Percentiles rank a stretch among this genome's conserved stretches.
phyloP scores from a whole-genome alignment of 2,329 filamentous ascomycete species.

The Clarireedia sp. region DNA sequence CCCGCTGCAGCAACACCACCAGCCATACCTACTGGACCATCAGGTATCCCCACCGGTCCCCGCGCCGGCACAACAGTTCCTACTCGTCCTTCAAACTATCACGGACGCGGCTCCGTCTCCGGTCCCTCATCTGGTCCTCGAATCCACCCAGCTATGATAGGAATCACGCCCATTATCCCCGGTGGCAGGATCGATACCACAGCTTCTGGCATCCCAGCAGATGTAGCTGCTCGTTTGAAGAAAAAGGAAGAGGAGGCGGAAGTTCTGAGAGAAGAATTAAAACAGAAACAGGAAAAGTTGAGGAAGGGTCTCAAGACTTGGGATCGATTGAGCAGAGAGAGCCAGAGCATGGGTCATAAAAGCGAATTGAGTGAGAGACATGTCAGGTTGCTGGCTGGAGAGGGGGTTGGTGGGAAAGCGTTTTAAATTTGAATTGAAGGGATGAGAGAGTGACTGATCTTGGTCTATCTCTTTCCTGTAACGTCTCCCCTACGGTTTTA shows the following conservation, averaged over 20 bases:
- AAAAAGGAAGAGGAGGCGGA: slow-evolving; percentile 29
- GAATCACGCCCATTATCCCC: slow-evolving; percentile 27
- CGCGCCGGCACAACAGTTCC: slow-evolving; percentile 21
- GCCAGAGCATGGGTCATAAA: slow-evolving; percentile 22
- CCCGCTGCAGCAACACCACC: slow-evolving; percentile 18
- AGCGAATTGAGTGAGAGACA: slow-evolving; percentile 30
- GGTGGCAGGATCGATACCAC: slow-evolving; percentile 28
- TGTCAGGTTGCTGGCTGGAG: slow-evolving; percentile 29
- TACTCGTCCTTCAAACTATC: slow-evolving; percentile 23
- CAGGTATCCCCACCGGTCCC: slow-evolving; percentile 27
- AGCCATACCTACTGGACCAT: slow-evolving; percentile 23
- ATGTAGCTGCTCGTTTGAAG: slow-evolving; percentile 24
- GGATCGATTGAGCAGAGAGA: slow-evolving; percentile 27
- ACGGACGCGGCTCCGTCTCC: slow-evolving; percentile 10
- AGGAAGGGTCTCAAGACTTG: slow-evolving; percentile 26
- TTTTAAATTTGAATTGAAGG: slow-evolving; percentile 18
- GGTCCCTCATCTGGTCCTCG: slow-evolving; percentile 20
- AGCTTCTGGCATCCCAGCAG: slow-evolving; percentile 24
- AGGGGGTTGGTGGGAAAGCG: slow-evolving; percentile 29
- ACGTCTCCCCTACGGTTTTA: background rate
- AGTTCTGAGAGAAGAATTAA: slow-evolving; percentile 23
- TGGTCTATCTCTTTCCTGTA: background rate
- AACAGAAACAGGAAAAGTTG: slow-evolving; percentile 28
- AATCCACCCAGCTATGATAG: slow-evolving; percentile 28
- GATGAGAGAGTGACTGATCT: background rate